Evolutionary conservation across 2,329 filamentous ascomycete species (phyloP).

Genomic region (Ascochyta fabae): DNA sequence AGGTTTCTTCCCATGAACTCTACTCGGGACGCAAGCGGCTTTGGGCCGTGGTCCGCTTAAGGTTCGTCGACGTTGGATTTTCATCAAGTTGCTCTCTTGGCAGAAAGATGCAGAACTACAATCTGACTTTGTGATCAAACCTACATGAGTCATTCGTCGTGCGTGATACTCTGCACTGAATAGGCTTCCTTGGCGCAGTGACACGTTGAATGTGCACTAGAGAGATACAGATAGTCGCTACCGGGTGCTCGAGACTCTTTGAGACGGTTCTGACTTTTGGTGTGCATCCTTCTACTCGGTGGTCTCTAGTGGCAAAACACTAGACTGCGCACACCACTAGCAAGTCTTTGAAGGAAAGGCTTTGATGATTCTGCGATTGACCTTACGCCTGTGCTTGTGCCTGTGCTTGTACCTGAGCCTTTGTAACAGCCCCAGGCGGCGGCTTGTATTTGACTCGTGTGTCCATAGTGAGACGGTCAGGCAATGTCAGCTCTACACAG

Average conservation of each 20-base stretch:
- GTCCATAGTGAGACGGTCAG: slow-evolving; percentile 65
- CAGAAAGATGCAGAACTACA: not conserved
- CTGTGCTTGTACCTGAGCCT: slow-evolving; percentile 15
- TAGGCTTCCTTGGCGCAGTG: not conserved
- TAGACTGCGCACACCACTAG: not conserved
- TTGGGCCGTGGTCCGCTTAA: not conserved
- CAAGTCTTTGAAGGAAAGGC: too few relatives aligned
- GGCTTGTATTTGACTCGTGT: slow-evolving; percentile 62
- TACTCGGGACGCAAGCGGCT: not conserved
- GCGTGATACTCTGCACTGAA: not conserved
- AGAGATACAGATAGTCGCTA: not conserved
- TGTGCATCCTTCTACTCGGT: too few relatives aligned
- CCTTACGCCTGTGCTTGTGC: slow-evolving; percentile 6
- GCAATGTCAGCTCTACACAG: slow-evolving; percentile 62
- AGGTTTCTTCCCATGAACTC: not conserved
- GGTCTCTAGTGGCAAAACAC: not conserved
- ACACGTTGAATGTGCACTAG: not conserved
- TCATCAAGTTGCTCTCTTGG: not conserved
- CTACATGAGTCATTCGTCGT: not conserved
- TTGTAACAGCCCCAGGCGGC: slow-evolving; percentile 17
- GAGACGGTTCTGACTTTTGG: not conserved
- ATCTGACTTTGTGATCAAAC: not conserved
- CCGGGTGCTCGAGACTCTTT: not conserved
- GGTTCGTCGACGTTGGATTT: not conserved
- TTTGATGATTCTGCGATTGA: slow-evolving; percentile 29